Conservation (phyloP, 225 moss, liverwort and hornwort genomes). For the Bryum argenteum region DNA sequence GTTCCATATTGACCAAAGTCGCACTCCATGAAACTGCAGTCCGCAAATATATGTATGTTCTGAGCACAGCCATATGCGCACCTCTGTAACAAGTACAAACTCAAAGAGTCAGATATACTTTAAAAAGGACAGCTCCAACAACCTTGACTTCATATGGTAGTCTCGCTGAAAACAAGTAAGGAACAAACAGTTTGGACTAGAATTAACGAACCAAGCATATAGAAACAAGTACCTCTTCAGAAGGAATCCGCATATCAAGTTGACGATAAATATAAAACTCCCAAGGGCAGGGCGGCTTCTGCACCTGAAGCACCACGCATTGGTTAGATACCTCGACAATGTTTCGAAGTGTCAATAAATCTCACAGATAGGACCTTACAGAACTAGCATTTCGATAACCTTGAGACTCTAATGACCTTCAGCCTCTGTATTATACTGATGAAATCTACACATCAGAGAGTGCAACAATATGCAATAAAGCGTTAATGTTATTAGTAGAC, state of each 20-base stretch:
- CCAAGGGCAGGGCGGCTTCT: slow-evolving; percentile 94
- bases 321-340: slow-evolving; percentile 3
- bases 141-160: background rate
- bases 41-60: slow-evolving; percentile 72
- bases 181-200: background rate
- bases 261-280: slow-evolving; percentile 97
- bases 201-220: slow-evolving; percentile 16
- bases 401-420: background rate
- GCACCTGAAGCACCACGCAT: slow-evolving; percentile 63
- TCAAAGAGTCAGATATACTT: slow-evolving; percentile 20
- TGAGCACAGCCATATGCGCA: slow-evolving; percentile 69
- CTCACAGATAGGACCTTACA: background rate
- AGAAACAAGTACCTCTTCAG: slow-evolving; percentile 57
- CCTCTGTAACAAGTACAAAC: slow-evolving; percentile 55
- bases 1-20: slow-evolving; percentile 86
- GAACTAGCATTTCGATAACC: slow-evolving; percentile 4
- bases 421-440: background rate
- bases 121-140: background rate
- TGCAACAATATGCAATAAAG: background rate
- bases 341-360: background rate
- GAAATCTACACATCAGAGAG: slow-evolving; percentile 16
- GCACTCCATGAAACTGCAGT: slow-evolving; percentile 94
- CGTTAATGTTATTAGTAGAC: background rate
- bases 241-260: slow-evolving; percentile 73
- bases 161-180: background rate